These are phyloP conservation scores for Neolentinus lepideus DNA, from an alignment of 1,284 basidiomycete genomes.

Conservation along the genomic window DNA sequence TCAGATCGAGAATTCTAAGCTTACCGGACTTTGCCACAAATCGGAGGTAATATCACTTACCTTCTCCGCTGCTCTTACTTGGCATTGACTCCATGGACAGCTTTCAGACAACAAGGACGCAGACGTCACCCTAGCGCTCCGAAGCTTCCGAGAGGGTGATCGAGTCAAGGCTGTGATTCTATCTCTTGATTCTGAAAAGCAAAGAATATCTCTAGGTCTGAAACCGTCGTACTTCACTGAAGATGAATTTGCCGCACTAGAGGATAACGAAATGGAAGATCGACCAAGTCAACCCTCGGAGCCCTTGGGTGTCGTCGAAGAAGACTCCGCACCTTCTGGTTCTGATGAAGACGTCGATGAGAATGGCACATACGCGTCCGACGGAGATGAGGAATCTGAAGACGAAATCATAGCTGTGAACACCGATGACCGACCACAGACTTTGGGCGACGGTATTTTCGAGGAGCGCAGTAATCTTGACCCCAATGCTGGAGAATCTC, in stretches of 20 bases:
- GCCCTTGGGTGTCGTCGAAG: constrained; percentile 22
- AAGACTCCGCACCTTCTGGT: constrained; percentile 15
- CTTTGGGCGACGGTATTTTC: background rate
- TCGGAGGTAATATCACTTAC: constrained; percentile 51
- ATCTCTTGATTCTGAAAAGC: constrained; percentile 66
- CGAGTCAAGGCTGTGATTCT: constrained; percentile 77
- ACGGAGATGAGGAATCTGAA: constrained; percentile 21
- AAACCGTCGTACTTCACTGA: constrained; percentile 84
- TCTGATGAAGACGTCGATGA: background rate
- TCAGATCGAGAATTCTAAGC: constrained; percentile 74
- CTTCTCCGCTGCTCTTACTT: background rate
- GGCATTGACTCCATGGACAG: constrained; percentile 27
- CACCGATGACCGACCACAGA: constrained; percentile 26
- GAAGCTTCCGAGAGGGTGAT: constrained; percentile 84
- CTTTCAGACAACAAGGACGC: constrained; percentile 81
- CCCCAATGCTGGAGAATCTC: constrained; percentile 2
- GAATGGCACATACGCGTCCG: background rate
- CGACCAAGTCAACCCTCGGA: constrained; percentile 24
- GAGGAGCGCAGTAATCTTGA: background rate
- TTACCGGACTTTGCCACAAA: constrained; percentile 93
- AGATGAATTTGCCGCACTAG: constrained; percentile 33
- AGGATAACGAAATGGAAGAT: constrained; percentile 22
- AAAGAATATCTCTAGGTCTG: constrained; percentile 80
- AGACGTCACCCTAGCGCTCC: constrained; percentile 72
- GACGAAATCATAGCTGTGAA: constrained; percentile 29